Conservation (phyloP, 345 rosid genomes). For the Isatis tinctoria region DNA sequence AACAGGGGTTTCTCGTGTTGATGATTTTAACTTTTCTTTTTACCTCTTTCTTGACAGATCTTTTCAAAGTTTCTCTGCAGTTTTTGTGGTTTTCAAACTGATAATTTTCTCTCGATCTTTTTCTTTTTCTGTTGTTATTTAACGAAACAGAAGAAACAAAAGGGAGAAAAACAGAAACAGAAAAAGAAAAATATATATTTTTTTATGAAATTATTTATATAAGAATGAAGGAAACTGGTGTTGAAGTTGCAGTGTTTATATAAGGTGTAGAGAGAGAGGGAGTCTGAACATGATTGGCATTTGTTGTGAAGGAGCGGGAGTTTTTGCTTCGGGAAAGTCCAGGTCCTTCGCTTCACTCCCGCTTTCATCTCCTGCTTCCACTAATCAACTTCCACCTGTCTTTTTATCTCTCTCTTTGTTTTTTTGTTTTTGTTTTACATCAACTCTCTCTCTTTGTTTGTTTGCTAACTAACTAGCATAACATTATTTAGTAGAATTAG, state of each 20-base stretch:
- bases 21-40: background rate
- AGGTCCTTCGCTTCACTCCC: slow-evolving; percentile 24
- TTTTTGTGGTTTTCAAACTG: slow-evolving; percentile 16
- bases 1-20: background rate
- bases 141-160: slow-evolving; percentile 30
- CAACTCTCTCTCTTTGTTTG: no score
- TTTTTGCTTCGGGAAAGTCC: slow-evolving; percentile 6
- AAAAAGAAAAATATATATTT: background rate
- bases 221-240: slow-evolving; percentile 10
- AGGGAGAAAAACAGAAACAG: slow-evolving; percentile 6
- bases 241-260: background rate
- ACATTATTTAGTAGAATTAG: background rate
- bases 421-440: no score
- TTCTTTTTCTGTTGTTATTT: slow-evolving; percentile 27
- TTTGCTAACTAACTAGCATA: background rate
- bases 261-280: background rate
- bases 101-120: slow-evolving; percentile 26
- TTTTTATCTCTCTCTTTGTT: background rate
- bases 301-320: slow-evolving; percentile 14
- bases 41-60: background rate
- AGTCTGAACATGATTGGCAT: background rate
- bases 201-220: background rate
- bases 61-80: slow-evolving; percentile 10
- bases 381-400: slow-evolving; percentile 13
- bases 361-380: slow-evolving; percentile 27